Evolutionary conservation across 2,329 filamentous ascomycete genomes (phyloP).

Genomic region (Trichoderma atroviride): DNA sequence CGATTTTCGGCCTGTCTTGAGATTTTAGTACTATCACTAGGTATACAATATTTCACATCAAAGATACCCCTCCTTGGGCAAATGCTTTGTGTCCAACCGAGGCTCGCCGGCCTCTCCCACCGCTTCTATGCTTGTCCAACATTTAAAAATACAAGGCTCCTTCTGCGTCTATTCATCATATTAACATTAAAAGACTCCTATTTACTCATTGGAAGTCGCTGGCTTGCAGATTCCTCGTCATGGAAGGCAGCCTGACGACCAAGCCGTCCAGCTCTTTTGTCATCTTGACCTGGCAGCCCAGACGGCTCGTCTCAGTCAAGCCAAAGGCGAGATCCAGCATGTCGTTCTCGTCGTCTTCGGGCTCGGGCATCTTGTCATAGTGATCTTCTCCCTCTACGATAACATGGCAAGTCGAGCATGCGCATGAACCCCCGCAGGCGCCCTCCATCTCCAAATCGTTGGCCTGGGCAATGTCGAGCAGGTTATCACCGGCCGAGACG

Average conservation of each 20-base stretch:
- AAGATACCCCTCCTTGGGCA: constrained; percentile 23
- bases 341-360: constrained; percentile 81
- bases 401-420: constrained; percentile 91
- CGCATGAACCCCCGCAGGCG: constrained; percentile 91
- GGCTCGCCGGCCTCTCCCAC: constrained; percentile 14
- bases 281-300: constrained; percentile 94
- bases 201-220: constrained; percentile 72
- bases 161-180: not conserved
- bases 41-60: constrained; percentile 23
- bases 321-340: constrained; percentile 92
- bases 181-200: not conserved
- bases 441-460: constrained; percentile 98
- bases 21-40: constrained; percentile 20
- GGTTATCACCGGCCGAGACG: constrained; percentile 84
- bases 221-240: constrained; percentile 95
- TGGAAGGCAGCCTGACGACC: constrained; percentile 80
- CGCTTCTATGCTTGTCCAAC: constrained; percentile 24
- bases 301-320: constrained; percentile 77
- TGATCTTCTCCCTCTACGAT: constrained; percentile 74
- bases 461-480: constrained; percentile 92
- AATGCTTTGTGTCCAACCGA: constrained; percentile 19
- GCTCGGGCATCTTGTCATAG: constrained; percentile 78
- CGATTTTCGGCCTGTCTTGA: constrained; percentile 27
- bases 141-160: constrained; percentile 24
- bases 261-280: constrained; percentile 85